Conservation (phyloP, 2,329 filamentous ascomycete species). For the Penicillium frequentans region DNA sequence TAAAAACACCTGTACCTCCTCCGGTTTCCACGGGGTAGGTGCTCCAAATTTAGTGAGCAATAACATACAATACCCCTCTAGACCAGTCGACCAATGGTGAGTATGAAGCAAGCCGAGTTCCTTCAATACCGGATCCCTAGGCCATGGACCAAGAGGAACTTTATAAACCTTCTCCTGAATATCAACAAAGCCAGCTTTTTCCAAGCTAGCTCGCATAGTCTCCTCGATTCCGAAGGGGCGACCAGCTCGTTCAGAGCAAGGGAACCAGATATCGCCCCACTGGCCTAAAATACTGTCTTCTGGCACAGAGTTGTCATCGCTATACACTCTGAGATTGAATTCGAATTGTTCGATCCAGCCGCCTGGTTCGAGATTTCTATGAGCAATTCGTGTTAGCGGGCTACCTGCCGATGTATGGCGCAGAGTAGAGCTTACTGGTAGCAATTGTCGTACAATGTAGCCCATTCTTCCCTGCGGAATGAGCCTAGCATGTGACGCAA, state of each 20-base stretch:
- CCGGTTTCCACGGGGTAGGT: slow-evolving; percentile 9
- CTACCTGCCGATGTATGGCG: not conserved
- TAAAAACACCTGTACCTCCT: slow-evolving; percentile 9
- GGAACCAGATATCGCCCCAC: slow-evolving; percentile 19
- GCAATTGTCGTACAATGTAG: slow-evolving; percentile 14
- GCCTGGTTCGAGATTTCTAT: slow-evolving; percentile 6
- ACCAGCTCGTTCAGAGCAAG: slow-evolving; percentile 17
- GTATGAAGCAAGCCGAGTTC: slow-evolving; percentile 41
- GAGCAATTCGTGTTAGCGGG: not conserved
- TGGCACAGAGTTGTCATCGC: slow-evolving; percentile 13
- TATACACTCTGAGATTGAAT: slow-evolving; percentile 8
- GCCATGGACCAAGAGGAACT: slow-evolving; percentile 50
- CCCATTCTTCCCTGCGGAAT: slow-evolving; percentile 14
- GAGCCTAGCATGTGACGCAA: slow-evolving; percentile 19
- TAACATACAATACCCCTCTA: slow-evolving; percentile 27
- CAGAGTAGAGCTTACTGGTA: slow-evolving; percentile 13
- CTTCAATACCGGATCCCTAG: slow-evolving; percentile 44
- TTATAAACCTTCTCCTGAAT: slow-evolving; percentile 51
- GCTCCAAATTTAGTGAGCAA: slow-evolving; percentile 23
- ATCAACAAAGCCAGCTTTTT: slow-evolving; percentile 32
- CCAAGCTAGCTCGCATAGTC: slow-evolving; percentile 21
- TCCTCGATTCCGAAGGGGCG: slow-evolving; percentile 20
- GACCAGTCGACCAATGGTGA: slow-evolving; percentile 19
- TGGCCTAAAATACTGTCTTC: slow-evolving; percentile 3
- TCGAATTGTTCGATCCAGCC: slow-evolving; percentile 18